phyloP scores from a whole-genome alignment of 768 basidiomycete genomes.

The Vararia minispora region DNA sequence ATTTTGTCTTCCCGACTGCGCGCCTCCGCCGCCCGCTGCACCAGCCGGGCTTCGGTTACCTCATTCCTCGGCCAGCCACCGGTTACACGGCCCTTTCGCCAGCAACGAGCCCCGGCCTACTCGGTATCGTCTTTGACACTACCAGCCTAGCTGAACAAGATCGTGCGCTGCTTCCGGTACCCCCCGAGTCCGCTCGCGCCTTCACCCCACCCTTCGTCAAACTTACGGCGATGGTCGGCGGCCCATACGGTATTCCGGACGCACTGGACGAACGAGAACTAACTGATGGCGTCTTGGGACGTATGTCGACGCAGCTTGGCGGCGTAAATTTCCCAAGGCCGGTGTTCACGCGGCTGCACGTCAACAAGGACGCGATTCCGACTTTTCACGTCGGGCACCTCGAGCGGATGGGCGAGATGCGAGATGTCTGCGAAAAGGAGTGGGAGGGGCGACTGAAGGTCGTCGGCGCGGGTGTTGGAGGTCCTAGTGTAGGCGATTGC shows the following conservation, averaged over 20 bases:
- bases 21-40: conserved; percentile 37
- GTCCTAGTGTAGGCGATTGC: conserved; percentile 83
- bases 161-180: too few species aligned
- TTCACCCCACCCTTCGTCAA: conserved; percentile 42
- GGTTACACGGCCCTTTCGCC: conserved; percentile 31
- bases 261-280: conserved; percentile 19
- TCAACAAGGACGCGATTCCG: conserved; percentile 68
- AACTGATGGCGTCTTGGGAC: conserved; percentile 15
- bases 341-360: conserved; percentile 36
- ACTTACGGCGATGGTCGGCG: conserved; percentile 85
- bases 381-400: conserved; percentile 64
- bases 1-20: conserved; percentile 65
- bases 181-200: conserved; percentile 14
- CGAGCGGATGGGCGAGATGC: conserved; percentile 52
- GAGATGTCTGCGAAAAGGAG: conserved; percentile 25
- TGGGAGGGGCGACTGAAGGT: conserved; percentile 41
- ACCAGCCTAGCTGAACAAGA: conserved; percentile 59
- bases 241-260: conserved; percentile 40
- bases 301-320: conserved; percentile 10
- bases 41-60: conserved; percentile 88
- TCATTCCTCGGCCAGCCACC: conserved; percentile 65
- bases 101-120: conserved; percentile 30
- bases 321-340: conserved; percentile 38
- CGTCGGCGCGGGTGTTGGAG: conserved; percentile 77
- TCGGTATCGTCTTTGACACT: conserved; percentile 90